Evolutionary conservation across 164 flowering plant species (phyloP).

Genomic region (Tinospora cordifolia): DNA sequence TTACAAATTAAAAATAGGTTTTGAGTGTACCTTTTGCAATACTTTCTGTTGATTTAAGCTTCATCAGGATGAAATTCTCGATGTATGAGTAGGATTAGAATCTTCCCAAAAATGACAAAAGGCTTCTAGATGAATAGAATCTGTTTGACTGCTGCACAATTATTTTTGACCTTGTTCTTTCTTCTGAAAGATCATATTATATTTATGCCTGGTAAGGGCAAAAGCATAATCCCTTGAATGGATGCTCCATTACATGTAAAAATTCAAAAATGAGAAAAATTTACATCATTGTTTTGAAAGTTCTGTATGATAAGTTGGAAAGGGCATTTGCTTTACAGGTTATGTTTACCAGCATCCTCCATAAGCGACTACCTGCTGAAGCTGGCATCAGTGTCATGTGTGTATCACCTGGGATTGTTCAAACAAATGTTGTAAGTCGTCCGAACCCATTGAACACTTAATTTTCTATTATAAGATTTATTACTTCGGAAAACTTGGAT

Average conservation of each 20-base stretch:
- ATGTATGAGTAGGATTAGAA: not conserved
- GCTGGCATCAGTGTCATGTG: constrained; percentile 79
- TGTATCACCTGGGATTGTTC: constrained; percentile 89
- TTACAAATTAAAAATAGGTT: not conserved
- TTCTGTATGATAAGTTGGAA: not conserved
- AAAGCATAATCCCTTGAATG: not conserved
- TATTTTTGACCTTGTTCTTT: not conserved
- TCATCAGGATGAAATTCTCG: not conserved
- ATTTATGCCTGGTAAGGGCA: not conserved
- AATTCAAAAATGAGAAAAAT: not conserved
- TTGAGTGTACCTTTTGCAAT: not conserved
- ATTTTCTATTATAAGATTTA: not conserved
- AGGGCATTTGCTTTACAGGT: constrained; percentile 45
- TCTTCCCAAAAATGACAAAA: not conserved
- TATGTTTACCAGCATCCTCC: constrained; percentile 85
- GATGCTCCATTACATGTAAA: not conserved
- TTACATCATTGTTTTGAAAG: not conserved
- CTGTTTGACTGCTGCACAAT: not conserved
- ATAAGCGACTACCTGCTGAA: constrained; percentile 80
- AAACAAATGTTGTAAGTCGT: constrained; percentile 87
- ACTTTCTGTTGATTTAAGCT: not conserved
- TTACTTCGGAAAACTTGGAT: no score
- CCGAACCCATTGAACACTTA: not conserved
- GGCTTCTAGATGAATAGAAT: not conserved
- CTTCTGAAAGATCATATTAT: constrained; percentile 2